Conservation (phyloP, 1,139 yeast species). For the Hemisphaericaspora xylofermentans region DNA sequence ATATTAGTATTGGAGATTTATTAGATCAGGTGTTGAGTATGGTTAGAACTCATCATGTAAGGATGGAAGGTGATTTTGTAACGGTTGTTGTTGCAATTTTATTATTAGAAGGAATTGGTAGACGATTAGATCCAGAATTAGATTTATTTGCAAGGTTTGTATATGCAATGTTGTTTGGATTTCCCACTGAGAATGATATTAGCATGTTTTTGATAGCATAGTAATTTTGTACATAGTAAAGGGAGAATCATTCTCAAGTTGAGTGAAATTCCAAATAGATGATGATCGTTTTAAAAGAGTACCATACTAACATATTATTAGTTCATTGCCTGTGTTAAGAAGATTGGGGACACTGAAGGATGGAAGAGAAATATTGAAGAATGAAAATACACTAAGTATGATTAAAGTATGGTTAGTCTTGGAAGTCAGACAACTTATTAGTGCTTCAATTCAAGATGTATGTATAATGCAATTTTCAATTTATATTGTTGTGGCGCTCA, state of each 20-base stretch:
- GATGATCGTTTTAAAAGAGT: conserved; percentile 14
- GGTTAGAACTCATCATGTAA: conserved; percentile 92
- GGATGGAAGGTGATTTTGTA: conserved; percentile 96
- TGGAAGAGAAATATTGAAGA: conserved; percentile 55
- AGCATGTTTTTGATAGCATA: conserved; percentile 14
- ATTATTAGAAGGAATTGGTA: conserved; percentile 88
- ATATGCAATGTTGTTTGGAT: conserved; percentile 61
- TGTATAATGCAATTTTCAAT: conserved; percentile 22
- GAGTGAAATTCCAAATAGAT: conserved; percentile 18
- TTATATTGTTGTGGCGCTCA: not conserved
- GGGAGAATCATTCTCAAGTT: conserved; percentile 14
- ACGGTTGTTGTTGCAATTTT: conserved; percentile 91
- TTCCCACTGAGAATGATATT: conserved; percentile 44
- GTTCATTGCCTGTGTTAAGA: conserved; percentile 87
- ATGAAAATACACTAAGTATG: conserved; percentile 71
- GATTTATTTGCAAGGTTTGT: conserved; percentile 95
- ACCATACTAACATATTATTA: conserved; percentile 34
- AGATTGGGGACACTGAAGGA: conserved; percentile 73
- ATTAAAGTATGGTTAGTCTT: conserved; percentile 88
- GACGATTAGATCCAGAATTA: conserved; percentile 88
- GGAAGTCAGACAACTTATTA: conserved; percentile 84
- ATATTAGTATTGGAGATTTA: conserved; percentile 87
- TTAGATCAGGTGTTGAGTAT: conserved; percentile 81
- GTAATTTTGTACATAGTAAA: conserved; percentile 4
- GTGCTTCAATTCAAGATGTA: conserved; percentile 80